phyloP scores from a whole-genome alignment of 352 stramenopile genomes.

The Phytophthora cactorum region DNA sequence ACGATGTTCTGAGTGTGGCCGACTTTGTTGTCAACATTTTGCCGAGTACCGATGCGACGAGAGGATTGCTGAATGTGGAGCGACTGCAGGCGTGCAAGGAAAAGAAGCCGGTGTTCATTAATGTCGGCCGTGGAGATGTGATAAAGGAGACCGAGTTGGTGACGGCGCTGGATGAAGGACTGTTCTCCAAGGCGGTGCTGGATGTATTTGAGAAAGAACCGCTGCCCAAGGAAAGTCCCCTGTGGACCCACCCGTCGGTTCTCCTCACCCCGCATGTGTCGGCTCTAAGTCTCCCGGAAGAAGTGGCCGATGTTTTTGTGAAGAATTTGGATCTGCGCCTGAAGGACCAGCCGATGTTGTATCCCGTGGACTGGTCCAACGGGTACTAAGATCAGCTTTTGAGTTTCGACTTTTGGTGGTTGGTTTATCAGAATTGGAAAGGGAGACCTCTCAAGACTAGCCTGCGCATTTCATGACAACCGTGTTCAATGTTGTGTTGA shows the following conservation, averaged over 20 bases:
- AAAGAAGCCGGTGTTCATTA: slow-evolving; percentile 86
- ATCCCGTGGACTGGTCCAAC: slow-evolving; percentile 54
- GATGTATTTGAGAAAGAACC: slow-evolving; percentile 69
- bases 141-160: slow-evolving; percentile 75
- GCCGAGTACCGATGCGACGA: slow-evolving; percentile 85
- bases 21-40: slow-evolving; percentile 90
- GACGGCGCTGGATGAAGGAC: slow-evolving; percentile 59
- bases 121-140: slow-evolving; percentile 88
- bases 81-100: slow-evolving; percentile 48
- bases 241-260: slow-evolving; percentile 77
- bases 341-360: slow-evolving; percentile 45
- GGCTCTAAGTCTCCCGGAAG: slow-evolving; percentile 71
- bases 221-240: slow-evolving; percentile 46
- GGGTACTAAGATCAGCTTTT: slow-evolving; percentile 44
- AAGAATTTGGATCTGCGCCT: slow-evolving; percentile 59
- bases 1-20: slow-evolving; percentile 49
- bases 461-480: too few species aligned
- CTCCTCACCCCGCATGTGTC: slow-evolving; percentile 86
- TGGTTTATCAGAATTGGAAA: too few species aligned
- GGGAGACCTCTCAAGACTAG: too few species aligned
- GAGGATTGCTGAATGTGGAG: slow-evolving; percentile 55
- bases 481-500: too few species aligned
- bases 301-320: slow-evolving; percentile 84
- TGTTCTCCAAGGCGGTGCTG: slow-evolving; percentile 68
- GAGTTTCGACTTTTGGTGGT: too few species aligned